Evolutionary conservation across 345 rosid species (phyloP), one percentile per base, ranked within the genome.

Genomic region (Erucastrum elatum): DNA sequence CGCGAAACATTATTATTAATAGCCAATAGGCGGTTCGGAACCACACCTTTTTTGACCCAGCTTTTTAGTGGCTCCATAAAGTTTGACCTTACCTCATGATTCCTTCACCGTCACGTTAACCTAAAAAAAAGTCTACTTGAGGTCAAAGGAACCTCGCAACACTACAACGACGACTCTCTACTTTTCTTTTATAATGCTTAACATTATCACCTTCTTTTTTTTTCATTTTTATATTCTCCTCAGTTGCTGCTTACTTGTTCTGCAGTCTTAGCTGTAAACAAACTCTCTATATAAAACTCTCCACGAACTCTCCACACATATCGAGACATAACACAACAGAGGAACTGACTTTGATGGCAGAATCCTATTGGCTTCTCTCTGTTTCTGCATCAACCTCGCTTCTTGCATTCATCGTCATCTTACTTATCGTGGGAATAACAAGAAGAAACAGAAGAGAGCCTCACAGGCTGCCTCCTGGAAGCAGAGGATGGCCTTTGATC

Each of bases 401-500:
- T 33, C 25, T 75, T 3, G 26, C 78, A 35, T 70, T 64, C 66
- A 2, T 74, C 61, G 11, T 55, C 39, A 10, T 75, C 64, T 25
- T 75, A 73, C 13, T 77, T 16, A 29, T 80, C 6, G 6, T 29
- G 33, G 27, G 39, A 3, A 44, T 27, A 67, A 4, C 41, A 68
- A 68, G 41, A 68, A 5, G 61, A 56, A 64, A 70, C 30, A 70
- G 56, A 75, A 75, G 9, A 31, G 65, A 71, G 29, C 27, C 21
- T 62, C 65, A 62, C 15, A 77, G 10, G 26, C 56, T 86, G 26
- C 98, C 98, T 3, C 93, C 92, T 0, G 93, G 98, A 79, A 85
- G 88, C 17, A 72, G 87, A 86, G 93, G 97, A 17, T 93, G 94
- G 94, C 94, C 94, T 1, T 35, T 91, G 13, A 63, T 93, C 25